Evolutionary conservation across 2,329 filamentous ascomycete genomes (phyloP).

Genomic region (Ceratocystis lukuohia): DNA sequence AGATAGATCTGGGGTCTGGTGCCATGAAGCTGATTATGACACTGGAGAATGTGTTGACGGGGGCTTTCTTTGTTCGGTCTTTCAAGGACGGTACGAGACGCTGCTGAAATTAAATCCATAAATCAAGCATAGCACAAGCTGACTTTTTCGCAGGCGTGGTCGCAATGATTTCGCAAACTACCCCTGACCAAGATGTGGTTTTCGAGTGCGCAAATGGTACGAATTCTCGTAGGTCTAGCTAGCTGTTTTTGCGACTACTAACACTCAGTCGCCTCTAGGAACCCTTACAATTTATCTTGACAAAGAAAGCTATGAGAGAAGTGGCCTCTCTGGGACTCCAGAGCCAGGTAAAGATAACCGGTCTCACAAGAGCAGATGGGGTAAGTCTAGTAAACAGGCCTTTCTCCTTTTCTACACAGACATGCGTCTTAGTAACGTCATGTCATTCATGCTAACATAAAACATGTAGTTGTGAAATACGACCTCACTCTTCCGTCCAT

Average conservation of each 20-base stretch:
- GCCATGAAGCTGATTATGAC: conserved; percentile 63
- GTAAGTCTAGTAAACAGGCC: conserved; percentile 34
- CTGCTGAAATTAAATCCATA: neutral
- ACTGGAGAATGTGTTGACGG: conserved; percentile 56
- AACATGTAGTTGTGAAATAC: conserved; percentile 52
- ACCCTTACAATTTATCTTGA: conserved; percentile 63
- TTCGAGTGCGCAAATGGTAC: conserved; percentile 58
- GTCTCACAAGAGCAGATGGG: conserved; percentile 55
- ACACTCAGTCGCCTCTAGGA: conserved; percentile 34
- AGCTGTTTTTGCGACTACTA: neutral
- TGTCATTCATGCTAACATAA: conserved; percentile 23
- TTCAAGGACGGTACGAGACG: conserved; percentile 55
- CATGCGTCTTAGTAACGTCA: neutral
- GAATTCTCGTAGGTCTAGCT: neutral
- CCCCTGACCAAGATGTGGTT: conserved; percentile 53
- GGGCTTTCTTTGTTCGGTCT: conserved; percentile 69
- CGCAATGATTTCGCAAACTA: conserved; percentile 71
- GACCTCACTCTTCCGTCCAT: conserved; percentile 64
- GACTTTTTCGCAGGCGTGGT: conserved; percentile 48
- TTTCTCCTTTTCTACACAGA: neutral
- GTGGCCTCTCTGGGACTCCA: conserved; percentile 63
- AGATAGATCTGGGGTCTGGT: conserved; percentile 24
- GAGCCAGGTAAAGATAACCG: conserved; percentile 45
- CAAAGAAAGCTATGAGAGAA: conserved; percentile 67
- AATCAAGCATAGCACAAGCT: neutral